Evolutionary conservation across 225 moss, liverwort and hornwort species (phyloP).

Genomic region (Lunularia cruciata): DNA sequence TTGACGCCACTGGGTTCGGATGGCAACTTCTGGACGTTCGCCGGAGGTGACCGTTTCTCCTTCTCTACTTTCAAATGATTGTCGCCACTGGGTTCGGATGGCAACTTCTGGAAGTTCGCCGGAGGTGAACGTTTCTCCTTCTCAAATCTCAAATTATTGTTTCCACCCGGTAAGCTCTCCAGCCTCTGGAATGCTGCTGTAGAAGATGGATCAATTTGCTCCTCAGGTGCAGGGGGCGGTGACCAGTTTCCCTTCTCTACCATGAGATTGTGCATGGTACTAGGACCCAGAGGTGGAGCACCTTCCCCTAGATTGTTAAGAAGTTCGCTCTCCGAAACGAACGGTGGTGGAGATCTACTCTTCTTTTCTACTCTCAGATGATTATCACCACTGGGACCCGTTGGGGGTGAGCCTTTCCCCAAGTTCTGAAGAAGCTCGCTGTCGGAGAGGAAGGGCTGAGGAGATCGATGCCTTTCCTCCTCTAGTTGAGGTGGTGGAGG

Average conservation of each 20-base stretch:
- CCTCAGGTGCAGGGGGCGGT: not conserved
- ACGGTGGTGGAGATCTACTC: not conserved
- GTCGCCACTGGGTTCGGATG: not conserved
- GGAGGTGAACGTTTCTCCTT: not conserved
- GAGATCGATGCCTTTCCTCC: not conserved
- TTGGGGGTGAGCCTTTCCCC: not conserved
- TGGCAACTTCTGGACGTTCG: not conserved
- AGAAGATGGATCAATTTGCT: not conserved
- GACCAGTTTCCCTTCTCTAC: not conserved
- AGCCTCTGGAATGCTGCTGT: not conserved
- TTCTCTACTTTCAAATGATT: not conserved
- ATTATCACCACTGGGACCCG: not conserved
- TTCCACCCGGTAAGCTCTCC: no score
- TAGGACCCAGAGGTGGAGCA: not conserved
- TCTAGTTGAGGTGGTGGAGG: not conserved
- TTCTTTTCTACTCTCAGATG: not conserved
- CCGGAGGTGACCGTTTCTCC: constrained; percentile 2
- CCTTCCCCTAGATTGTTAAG: not conserved
- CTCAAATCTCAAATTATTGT: not conserved
- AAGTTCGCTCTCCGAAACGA: no score
- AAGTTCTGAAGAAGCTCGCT: not conserved
- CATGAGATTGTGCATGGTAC: not conserved
- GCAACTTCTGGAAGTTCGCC: not conserved
- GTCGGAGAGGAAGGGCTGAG: not conserved
- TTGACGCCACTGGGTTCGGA: not conserved